Percentiles rank a stretch among this genome's conserved stretches.
Conservation (phyloP, 73 alveolate species). For the Tetrahymena elliotti region DNA sequence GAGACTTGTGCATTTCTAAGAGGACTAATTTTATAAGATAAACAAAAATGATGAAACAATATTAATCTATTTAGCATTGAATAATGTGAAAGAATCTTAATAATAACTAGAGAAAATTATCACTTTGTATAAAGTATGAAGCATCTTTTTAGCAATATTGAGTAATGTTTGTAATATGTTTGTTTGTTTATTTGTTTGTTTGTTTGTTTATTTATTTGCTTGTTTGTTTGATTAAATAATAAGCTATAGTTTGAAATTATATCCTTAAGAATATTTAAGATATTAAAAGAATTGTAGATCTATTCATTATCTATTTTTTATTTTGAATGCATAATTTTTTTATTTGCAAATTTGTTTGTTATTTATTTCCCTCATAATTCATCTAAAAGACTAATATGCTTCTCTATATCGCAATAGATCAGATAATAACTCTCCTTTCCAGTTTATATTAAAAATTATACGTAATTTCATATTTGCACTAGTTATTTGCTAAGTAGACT, state of each 20-base stretch:
- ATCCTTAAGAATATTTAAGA: not conserved
- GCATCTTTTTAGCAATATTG: not conserved
- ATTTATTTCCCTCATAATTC: not conserved
- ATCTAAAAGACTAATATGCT: not conserved
- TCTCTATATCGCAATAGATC: not conserved
- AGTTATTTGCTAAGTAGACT: not conserved
- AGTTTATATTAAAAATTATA: too few species aligned
- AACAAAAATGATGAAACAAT: not conserved
- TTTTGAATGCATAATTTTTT: not conserved
- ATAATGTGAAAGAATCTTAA: not conserved
- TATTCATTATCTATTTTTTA: not conserved
- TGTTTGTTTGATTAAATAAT: too few species aligned
- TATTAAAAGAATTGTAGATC: not conserved
- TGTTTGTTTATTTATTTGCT: not conserved
- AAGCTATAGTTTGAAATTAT: not conserved
- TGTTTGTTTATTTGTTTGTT: not conserved
- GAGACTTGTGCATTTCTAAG: not conserved
- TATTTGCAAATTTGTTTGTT: not conserved
- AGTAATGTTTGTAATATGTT: not conserved
- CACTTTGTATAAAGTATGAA: not conserved
- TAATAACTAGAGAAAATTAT: not conserved
- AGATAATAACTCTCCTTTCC: not conserved
- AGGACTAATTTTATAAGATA: not conserved
- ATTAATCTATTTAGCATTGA: not conserved
- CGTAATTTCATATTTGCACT: not conserved